Percentiles rank a stretch among this genome's conserved stretches.
These are phyloP conservation scores for Albophoma yamanashiensis DNA, from an alignment of 2,329 filamentous ascomycete species.

Conservation along the genomic window DNA sequence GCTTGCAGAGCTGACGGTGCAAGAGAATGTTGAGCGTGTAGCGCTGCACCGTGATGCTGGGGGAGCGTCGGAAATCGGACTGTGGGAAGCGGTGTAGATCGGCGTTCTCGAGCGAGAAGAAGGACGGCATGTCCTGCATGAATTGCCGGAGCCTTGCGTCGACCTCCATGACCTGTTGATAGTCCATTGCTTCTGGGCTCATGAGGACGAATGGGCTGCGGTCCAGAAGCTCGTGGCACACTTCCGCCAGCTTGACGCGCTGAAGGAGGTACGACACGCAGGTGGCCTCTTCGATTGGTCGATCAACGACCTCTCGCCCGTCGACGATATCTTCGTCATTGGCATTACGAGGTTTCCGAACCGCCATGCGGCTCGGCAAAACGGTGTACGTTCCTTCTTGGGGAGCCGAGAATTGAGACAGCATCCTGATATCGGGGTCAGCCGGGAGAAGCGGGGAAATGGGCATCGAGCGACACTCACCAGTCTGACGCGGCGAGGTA, in stretches of 20 bases:
- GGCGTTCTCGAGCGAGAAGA: conserved; percentile 13
- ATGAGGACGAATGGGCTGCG: conserved; percentile 13
- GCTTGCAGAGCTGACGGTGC: conserved; percentile 22
- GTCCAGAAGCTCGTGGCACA: conserved; percentile 24
- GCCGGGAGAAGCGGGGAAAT: not conserved
- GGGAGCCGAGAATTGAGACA: conserved; percentile 22
- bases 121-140: conserved; percentile 16
- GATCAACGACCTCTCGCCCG: conserved; percentile 14
- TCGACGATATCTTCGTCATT: conserved; percentile 25
- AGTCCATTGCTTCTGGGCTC: conserved; percentile 18
- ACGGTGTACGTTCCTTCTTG: conserved; percentile 24
- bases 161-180: conserved; percentile 19
- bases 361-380: conserved; percentile 26
- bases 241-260: conserved; percentile 24
- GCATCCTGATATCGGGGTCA: conserved; percentile 15
- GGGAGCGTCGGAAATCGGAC: conserved; percentile 11
- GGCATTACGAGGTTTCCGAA: conserved; percentile 26
- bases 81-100: conserved; percentile 10
- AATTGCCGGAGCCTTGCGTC: conserved; percentile 18
- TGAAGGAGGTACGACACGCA: conserved; percentile 26
- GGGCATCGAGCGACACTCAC: conserved; percentile 11
- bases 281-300: conserved; percentile 20
- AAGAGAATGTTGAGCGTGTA: conserved; percentile 21
- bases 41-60: conserved; percentile 17
- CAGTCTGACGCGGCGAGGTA: conserved; percentile 29